Evolutionary conservation across 129 eudicot genomes (phyloP), one percentile per base, ranked within the genome.

Genomic region (Artemisia tridentata): DNA sequence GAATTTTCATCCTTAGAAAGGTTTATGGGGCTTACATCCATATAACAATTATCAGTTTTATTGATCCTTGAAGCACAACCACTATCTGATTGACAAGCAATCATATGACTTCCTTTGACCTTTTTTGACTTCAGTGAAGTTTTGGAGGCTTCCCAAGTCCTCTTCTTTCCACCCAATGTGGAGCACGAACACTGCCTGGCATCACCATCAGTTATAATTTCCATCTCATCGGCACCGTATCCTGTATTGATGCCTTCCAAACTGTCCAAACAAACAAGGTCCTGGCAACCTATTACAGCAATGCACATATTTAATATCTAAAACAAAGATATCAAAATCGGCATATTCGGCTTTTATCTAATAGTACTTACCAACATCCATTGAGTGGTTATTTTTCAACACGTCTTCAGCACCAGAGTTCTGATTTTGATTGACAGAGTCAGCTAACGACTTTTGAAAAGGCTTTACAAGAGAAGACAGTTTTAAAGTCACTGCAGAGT

Each of bases 101-200:
- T 45, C 65, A 60, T 59, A 78, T 85, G 91, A 46, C 89, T 64
- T n/a, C 96, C 98, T 83, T 89, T 89, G 51, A 92, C 91, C 79
- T 87, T 92, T 67, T 92, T 92, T 47, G 96, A 89, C 67, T 86
- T 89, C 66, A 92, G 68, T 38, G 98, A 92, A 71, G 96, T 86
- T 55, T 63, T 65, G 11, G 96, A 86, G 52, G 95, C 75, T 85
- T 85, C 91, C 98, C 98, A 92, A n/a, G 72, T 67, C 80, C 97
- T 89, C 78, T 87, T 89, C 74, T 85, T 86, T 60, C 77, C 66
- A 78, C 83, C 83, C 18, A 63, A 72, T 56, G 76, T 66, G 67
- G 93, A 83, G 76, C 84, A 83, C 4, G 84, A 75, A 72, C 84
- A 88, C 60, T 54, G 65, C 10, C 69, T 76, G 31, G 57, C 68